phyloP scores from a whole-genome alignment of 2,329 filamentous ascomycete genomes.

The Fusarium annulatum region DNA sequence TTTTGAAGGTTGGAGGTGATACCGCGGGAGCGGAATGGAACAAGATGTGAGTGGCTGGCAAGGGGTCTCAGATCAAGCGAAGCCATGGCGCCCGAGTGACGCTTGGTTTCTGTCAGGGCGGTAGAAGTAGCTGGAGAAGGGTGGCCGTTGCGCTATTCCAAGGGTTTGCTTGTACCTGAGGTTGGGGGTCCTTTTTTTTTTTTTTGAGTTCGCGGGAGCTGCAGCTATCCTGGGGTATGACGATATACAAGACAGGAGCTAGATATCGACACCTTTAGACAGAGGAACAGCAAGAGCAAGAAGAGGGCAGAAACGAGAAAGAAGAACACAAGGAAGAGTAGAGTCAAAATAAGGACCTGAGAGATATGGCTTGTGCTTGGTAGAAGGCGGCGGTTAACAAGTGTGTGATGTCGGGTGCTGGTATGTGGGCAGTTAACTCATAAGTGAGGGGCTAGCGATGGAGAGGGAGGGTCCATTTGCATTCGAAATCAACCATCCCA shows the following conservation, averaged over 20 bases:
- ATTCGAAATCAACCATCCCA: constrained; percentile 11
- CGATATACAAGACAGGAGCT: constrained; percentile 20
- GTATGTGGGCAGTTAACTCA: constrained; percentile 44
- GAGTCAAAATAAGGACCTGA: constrained; percentile 5
- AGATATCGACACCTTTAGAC: constrained; percentile 1
- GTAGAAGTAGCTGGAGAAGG: constrained; percentile 8
- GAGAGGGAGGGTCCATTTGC: constrained; percentile 29
- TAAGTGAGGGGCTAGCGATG: constrained; percentile 42
- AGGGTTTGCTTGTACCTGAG: constrained; percentile 33
- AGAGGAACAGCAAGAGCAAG: background rate
- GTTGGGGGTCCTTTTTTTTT: background rate
- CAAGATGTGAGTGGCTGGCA: constrained; percentile 36
- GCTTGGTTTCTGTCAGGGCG: constrained; percentile 31
- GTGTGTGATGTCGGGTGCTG: constrained; percentile 41
- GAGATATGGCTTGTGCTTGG: constrained; percentile 35
- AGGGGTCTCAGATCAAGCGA: constrained; percentile 30
- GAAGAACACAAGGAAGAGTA: background rate
- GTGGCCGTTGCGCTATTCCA: constrained; percentile 22
- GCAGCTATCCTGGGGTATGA: constrained; percentile 20
- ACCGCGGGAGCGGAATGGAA: constrained; percentile 27
- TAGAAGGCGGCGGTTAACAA: constrained; percentile 29
- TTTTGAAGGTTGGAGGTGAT: constrained; percentile 26
- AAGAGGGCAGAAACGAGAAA: background rate
- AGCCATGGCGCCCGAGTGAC: constrained; percentile 33
- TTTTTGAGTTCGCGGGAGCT: constrained; percentile 20